phyloP scores from a whole-genome alignment of 805 yeast species.

The Wickerhamiella lipophila region DNA sequence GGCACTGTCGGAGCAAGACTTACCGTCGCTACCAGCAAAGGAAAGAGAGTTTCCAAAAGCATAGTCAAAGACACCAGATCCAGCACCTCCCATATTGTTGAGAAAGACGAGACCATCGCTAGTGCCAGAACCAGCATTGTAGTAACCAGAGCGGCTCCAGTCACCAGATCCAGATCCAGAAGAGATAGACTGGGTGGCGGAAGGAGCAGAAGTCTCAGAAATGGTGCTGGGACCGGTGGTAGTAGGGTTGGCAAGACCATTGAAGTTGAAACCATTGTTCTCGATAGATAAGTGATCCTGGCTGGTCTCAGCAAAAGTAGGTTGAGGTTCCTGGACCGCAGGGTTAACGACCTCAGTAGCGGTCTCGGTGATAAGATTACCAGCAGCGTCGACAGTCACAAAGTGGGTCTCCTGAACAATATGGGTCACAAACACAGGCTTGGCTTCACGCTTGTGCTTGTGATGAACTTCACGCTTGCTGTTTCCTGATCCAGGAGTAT shows the following conservation, averaged over 20 bases:
- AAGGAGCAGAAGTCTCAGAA: conserved; percentile 18
- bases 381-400: conserved; percentile 23
- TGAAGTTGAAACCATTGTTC: conserved; percentile 19
- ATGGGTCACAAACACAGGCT: conserved; percentile 52
- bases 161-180: conserved; percentile 34
- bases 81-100: conserved; percentile 69
- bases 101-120: conserved; percentile 65
- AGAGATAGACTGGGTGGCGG: conserved; percentile 23
- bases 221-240: conserved; percentile 22
- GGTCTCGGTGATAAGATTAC: conserved; percentile 14
- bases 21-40: conserved; percentile 66
- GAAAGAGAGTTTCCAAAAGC: conserved; percentile 89
- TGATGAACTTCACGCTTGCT: conserved; percentile 39
- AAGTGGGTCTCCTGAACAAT: conserved; percentile 53
- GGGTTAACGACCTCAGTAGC: conserved; percentile 22
- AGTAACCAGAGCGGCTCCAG: conserved; percentile 72
- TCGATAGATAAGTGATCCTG: neutral
- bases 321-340: conserved; percentile 23
- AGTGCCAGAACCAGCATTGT: conserved; percentile 49
- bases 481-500: conserved; percentile 43
- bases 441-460: conserved; percentile 45
- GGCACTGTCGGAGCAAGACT: conserved; percentile 56
- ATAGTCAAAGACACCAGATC: conserved; percentile 79
- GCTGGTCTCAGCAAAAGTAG: neutral
- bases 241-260: conserved; percentile 20